These are phyloP conservation scores for Vairimorpha necatrix DNA, from an alignment of 371 early-diverging fungal species.

Conservation along the genomic window DNA sequence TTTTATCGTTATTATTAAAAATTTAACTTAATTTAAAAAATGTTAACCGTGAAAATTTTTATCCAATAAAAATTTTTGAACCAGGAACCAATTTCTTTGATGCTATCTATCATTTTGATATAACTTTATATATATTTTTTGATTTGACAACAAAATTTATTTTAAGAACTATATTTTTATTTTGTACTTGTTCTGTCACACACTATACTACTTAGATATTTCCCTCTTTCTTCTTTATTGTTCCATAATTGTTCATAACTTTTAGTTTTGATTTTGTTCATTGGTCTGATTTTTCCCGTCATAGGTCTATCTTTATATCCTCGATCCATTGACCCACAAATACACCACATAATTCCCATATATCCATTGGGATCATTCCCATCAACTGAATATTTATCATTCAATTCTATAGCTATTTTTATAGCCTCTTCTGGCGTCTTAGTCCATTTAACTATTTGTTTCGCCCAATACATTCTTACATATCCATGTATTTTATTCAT, in stretches of 20 bases:
- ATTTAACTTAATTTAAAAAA: too few relatives aligned
- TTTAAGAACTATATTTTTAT: background rate
- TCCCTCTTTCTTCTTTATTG: conserved; percentile 5
- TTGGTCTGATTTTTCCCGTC: conserved; percentile 40
- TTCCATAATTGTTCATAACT: background rate
- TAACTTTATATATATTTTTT: too few relatives aligned
- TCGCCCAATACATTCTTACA: conserved; percentile 51
- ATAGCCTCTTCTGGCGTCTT: conserved; percentile 42
- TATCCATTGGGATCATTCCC: conserved; percentile 49
- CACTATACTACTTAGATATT: background rate
- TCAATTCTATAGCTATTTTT: conserved; percentile 9
- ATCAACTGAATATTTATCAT: conserved; percentile 47
- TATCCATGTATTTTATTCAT: conserved; percentile 47
- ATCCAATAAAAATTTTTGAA: too few relatives aligned
- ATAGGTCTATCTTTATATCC: conserved; percentile 38
- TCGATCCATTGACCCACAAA: conserved; percentile 42
- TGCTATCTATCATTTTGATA: too few relatives aligned
- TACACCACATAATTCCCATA: conserved; percentile 43
- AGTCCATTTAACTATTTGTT: conserved; percentile 36
- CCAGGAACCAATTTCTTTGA: too few relatives aligned
- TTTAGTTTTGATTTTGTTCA: conserved; percentile 23
- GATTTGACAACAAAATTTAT: background rate
- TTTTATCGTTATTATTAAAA: too few relatives aligned
- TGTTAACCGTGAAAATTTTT: too few relatives aligned
- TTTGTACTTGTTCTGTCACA: background rate